A percentile compares a stretch with the other conserved stretches of the same genome.
Evolutionary conservation across 83 land plant genomes (phyloP).

Genomic region (Picea abies): DNA sequence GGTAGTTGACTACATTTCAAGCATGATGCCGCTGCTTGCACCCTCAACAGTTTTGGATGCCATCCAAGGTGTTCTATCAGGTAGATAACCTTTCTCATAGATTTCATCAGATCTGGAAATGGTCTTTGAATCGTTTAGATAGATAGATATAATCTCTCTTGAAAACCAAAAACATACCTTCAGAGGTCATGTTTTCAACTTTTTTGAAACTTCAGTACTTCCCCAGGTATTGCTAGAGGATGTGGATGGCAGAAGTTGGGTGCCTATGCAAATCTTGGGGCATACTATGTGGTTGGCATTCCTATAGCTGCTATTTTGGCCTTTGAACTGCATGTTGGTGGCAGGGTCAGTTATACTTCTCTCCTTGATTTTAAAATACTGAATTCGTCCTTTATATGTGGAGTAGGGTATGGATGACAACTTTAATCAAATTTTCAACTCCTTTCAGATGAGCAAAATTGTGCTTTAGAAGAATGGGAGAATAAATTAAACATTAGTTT

Average conservation of each 20-base stretch:
- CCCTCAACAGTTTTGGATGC: slow-evolving; percentile 43
- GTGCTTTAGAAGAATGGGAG: neutral
- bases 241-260: slow-evolving; percentile 54
- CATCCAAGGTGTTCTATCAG: slow-evolving; percentile 38
- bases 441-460: neutral
- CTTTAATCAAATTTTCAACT: neutral
- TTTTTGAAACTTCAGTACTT: neutral
- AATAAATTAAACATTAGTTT: neutral
- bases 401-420: neutral
- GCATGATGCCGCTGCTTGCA: slow-evolving; percentile 34
- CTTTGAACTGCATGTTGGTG: slow-evolving; percentile 40
- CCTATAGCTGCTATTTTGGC: slow-evolving; percentile 36
- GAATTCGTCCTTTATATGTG: neutral
- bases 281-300: slow-evolving; percentile 51
- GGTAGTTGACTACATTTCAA: slow-evolving; percentile 36
- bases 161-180: no score
- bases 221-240: no score
- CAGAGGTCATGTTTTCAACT: neutral
- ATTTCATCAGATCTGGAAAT: no score
- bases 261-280: slow-evolving; percentile 37
- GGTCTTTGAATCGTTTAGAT: no score
- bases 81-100: slow-evolving; percentile 11
- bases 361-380: neutral
- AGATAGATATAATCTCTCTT: no score
- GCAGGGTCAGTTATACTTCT: slow-evolving; percentile 21